phyloP scores from a whole-genome alignment of 257 asterid species.

The Oldenlandia corymbosa region DNA sequence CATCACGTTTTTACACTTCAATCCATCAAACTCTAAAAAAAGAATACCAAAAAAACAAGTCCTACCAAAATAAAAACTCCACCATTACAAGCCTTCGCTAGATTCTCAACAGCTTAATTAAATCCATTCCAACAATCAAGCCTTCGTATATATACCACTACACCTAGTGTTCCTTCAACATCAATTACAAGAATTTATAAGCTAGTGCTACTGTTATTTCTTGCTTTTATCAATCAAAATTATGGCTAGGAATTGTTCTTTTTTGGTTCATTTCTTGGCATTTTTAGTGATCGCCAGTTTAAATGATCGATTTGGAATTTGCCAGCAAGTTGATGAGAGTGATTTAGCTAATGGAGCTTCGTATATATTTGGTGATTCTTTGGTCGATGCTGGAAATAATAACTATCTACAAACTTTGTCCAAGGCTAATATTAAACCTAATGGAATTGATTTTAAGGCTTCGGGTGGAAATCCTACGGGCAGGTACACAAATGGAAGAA shows the following conservation, averaged over 20 bases:
- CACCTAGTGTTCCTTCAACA: neutral
- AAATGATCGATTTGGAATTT: slow-evolving; percentile 14
- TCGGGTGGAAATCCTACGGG: slow-evolving; percentile 89
- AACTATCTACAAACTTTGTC: slow-evolving; percentile 72
- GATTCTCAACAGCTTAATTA: slow-evolving; percentile 23
- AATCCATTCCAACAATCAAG: neutral
- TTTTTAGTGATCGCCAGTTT: slow-evolving; percentile 17
- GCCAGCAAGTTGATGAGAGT: slow-evolving; percentile 29
- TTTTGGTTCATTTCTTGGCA: slow-evolving; percentile 21
- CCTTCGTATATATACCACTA: slow-evolving; percentile 18
- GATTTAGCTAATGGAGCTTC: slow-evolving; percentile 56
- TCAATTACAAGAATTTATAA: neutral
- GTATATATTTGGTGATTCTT: slow-evolving; percentile 73
- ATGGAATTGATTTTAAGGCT: slow-evolving; percentile 79
- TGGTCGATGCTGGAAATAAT: slow-evolving; percentile 94
- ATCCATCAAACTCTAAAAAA: no score
- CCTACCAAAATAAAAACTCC: slow-evolving; percentile 51
- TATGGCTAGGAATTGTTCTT: slow-evolving; percentile 14
- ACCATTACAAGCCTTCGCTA: slow-evolving; percentile 25
- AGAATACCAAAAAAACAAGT: slow-evolving; percentile 23
- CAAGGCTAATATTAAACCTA: slow-evolving; percentile 61
- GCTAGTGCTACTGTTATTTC: neutral
- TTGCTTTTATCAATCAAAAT: slow-evolving; percentile 31
- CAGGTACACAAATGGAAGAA: slow-evolving; percentile 79
- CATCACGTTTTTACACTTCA: slow-evolving; percentile 2